Evolutionary conservation across 257 asterid genomes (phyloP).

Genomic region (Capsicum baccatum): DNA sequence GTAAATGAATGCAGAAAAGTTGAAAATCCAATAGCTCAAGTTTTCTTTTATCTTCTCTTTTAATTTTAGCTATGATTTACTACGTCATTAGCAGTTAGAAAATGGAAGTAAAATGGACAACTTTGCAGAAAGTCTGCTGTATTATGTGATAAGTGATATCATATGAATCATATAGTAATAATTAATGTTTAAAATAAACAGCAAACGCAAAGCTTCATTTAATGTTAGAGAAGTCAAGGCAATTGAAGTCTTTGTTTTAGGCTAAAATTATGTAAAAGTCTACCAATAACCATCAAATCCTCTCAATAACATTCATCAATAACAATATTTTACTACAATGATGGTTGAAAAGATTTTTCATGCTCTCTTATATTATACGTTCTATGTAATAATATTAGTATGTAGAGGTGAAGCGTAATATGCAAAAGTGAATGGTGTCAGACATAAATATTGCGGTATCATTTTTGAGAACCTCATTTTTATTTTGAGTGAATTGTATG

Average conservation of each 20-base stretch:
- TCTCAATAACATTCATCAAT: no score
- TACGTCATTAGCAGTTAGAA: neutral
- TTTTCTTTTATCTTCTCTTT: neutral
- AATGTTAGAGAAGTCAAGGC: neutral
- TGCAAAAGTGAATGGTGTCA: no score
- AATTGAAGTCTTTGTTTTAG: neutral
- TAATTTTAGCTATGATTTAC: neutral
- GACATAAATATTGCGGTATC: no score
- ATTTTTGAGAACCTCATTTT: no score
- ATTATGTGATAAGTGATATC: neutral
- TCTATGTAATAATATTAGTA: no score
- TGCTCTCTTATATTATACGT: no score
- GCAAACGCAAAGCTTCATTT: neutral
- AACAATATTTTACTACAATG: no score
- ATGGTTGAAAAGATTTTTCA: no score
- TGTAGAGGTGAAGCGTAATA: no score
- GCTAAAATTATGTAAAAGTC: neutral
- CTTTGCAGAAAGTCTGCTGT: neutral
- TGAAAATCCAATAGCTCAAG: neutral
- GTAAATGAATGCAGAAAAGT: neutral
- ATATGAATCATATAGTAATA: neutral
- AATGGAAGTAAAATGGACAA: neutral
- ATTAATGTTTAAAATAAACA: neutral
- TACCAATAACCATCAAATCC: neutral
- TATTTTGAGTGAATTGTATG: no score